Conservation (phyloP, 257 asterid genomes). For the Solanum neorickii region DNA sequence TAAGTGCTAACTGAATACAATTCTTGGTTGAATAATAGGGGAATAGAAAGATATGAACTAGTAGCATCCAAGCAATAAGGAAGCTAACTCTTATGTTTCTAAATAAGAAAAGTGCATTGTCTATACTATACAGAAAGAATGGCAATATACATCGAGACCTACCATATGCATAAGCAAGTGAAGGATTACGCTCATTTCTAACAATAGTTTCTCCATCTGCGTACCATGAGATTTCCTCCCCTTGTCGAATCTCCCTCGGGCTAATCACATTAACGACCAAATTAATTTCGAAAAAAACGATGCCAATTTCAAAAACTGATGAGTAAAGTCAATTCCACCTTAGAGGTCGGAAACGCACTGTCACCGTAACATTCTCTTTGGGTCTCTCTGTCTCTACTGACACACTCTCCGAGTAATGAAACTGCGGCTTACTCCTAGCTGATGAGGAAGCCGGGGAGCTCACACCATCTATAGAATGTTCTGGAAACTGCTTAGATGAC, state of each 20-base stretch:
- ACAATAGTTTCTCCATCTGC: conserved; percentile 97
- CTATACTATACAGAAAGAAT: background rate
- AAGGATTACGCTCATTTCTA: conserved; percentile 83
- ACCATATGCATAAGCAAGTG: conserved; percentile 97
- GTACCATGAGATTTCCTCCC: conserved; percentile 98
- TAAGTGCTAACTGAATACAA: background rate
- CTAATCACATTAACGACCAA: conserved; percentile 28
- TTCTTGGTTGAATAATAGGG: background rate
- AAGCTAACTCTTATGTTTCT: background rate
- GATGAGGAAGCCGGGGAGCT: conserved; percentile 95
- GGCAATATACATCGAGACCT: conserved; percentile 6
- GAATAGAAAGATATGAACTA: background rate
- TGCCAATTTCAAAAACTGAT: background rate
- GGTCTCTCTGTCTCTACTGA: conserved; percentile 44
- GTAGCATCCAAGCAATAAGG: background rate
- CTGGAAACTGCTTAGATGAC: conserved; percentile 64
- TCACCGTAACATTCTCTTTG: conserved; percentile 87
- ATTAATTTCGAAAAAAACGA: background rate
- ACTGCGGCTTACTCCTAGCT: conserved; percentile 53
- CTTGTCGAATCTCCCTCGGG: conserved; percentile 92
- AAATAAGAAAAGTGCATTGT: background rate
- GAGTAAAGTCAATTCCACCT: conserved; percentile 34
- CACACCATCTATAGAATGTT: conserved; percentile 49
- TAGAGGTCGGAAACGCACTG: conserved; percentile 96
- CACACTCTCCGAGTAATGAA: conserved; percentile 32